These are phyloP conservation scores for Coffea eugenioides DNA, from an alignment of 257 asterid species.

Conservation along the genomic window DNA sequence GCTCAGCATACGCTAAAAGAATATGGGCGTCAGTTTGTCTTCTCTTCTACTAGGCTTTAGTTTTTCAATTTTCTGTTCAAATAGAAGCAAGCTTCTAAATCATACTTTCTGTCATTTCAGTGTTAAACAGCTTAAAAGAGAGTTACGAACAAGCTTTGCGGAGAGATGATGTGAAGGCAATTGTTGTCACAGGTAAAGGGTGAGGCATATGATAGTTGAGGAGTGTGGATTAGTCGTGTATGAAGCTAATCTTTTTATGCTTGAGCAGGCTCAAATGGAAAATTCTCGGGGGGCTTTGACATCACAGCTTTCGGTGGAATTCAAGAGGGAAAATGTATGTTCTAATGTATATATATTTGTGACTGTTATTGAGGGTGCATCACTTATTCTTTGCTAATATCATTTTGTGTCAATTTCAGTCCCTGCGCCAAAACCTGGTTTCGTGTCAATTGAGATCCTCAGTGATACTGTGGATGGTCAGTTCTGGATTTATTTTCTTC, in stretches of 20 bases:
- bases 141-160: constrained; percentile 67
- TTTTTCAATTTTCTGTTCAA: not conserved
- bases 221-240: constrained; percentile 8
- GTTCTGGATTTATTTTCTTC: constrained; percentile 14
- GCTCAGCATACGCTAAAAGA: not conserved
- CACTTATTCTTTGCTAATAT: constrained; percentile 32
- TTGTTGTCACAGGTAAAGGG: constrained; percentile 69
- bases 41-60: not conserved
- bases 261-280: constrained; percentile 80
- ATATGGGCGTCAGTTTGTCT: not conserved
- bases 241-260: constrained; percentile 13
- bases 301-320: constrained; percentile 71
- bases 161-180: constrained; percentile 85
- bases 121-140: constrained; percentile 83
- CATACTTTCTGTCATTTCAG: constrained; percentile 31
- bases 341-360: not conserved
- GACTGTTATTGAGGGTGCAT: constrained; percentile 6
- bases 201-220: constrained; percentile 7
- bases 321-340: constrained; percentile 67
- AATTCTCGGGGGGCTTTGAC: constrained; percentile 94
- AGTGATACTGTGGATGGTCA: constrained; percentile 75
- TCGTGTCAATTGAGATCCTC: constrained; percentile 77
- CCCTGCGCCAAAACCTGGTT: constrained; percentile 81
- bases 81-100: not conserved
- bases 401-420: constrained; percentile 42